Percentiles rank a stretch among this genome's conserved stretches.
Conservation (phyloP, 2,329 filamentous ascomycete species). For the Domatiomyces globalis region DNA sequence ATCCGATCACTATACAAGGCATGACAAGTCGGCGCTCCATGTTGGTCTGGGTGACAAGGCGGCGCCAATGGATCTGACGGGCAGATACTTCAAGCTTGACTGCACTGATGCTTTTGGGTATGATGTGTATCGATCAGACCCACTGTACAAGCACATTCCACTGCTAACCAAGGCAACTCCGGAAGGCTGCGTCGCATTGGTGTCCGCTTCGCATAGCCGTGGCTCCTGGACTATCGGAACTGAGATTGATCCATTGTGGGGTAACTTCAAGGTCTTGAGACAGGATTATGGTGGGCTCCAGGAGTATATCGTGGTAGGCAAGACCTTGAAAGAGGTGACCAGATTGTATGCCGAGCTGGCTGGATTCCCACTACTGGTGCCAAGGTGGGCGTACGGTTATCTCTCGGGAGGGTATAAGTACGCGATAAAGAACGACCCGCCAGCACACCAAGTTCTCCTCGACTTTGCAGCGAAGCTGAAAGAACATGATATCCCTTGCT, state of each 20-base stretch:
- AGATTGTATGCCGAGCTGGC: conserved; percentile 52
- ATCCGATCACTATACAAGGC: conserved; percentile 50
- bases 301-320: conserved; percentile 54
- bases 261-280: conserved; percentile 58
- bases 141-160: conserved; percentile 63
- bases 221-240: conserved; percentile 53
- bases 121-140: conserved; percentile 55
- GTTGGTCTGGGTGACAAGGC: conserved; percentile 59
- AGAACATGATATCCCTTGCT: conserved; percentile 54
- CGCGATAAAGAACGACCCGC: conserved; percentile 42
- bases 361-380: conserved; percentile 53
- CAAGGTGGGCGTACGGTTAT: conserved; percentile 60
- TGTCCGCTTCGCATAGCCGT: conserved; percentile 52
- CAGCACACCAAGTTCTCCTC: conserved; percentile 42
- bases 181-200: conserved; percentile 49
- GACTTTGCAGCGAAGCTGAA: conserved; percentile 48
- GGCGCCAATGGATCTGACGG: conserved; percentile 57
- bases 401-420: conserved; percentile 54
- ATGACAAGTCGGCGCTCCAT: conserved; percentile 49
- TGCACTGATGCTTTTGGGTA: conserved; percentile 63
- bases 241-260: conserved; percentile 65
- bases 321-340: conserved; percentile 52
- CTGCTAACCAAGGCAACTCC: conserved; percentile 55
- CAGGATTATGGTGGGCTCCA: conserved; percentile 60
- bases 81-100: conserved; percentile 50